These are phyloP conservation scores for Aegle marmelos DNA, from an alignment of 345 rosid genomes.

Conservation along the genomic window DNA sequence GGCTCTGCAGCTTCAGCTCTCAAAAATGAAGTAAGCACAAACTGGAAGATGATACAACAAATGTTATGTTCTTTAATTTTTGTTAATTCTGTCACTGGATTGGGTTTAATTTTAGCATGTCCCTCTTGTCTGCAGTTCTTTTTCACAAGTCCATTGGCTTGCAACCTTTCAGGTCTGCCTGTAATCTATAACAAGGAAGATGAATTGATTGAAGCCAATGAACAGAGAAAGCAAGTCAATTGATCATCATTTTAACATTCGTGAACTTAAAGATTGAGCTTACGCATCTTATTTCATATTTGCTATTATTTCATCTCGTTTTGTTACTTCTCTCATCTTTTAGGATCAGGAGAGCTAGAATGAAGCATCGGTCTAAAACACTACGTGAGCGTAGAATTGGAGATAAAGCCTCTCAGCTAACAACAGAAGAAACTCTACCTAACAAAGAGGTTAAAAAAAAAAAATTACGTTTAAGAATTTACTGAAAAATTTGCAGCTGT, in stretches of 20 bases:
- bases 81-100: background rate
- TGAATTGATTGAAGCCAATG: slow-evolving; percentile 27
- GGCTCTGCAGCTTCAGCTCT: slow-evolving; percentile 50
- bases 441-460: slow-evolving; percentile 30
- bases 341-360: slow-evolving; percentile 36
- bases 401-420: slow-evolving; percentile 17
- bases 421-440: slow-evolving; percentile 15
- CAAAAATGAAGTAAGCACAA: slow-evolving; percentile 37
- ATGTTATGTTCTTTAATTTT: background rate
- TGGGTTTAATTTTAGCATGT: slow-evolving; percentile 6
- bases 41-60: background rate
- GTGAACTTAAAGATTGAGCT: background rate
- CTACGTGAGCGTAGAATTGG: slow-evolving; percentile 34
- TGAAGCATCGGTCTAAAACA: slow-evolving; percentile 35
- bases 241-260: background rate
- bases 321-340: slow-evolving; percentile 9
- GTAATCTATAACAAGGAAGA: slow-evolving; percentile 36
- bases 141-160: slow-evolving; percentile 43
- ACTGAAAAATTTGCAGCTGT: background rate
- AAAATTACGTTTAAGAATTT: background rate
- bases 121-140: slow-evolving; percentile 44
- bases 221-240: slow-evolving; percentile 38
- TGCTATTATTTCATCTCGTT: background rate
- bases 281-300: background rate
- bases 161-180: slow-evolving; percentile 59